Conservation (phyloP, 371 early-diverging fungal genomes). For the Enterospora canceri region DNA sequence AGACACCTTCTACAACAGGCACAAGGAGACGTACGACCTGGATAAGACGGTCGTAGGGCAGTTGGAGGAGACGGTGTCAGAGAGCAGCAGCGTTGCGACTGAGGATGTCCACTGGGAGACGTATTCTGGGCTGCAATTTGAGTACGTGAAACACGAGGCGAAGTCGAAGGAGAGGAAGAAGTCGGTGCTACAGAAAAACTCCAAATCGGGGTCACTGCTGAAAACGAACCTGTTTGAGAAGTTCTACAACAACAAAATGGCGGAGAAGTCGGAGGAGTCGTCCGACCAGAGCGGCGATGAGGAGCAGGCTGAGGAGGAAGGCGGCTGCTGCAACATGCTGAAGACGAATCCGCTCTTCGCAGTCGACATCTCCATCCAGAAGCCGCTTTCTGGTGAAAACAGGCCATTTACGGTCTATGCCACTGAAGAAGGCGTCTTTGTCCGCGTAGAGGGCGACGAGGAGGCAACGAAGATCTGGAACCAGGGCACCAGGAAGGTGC, state of each 20-base stretch:
- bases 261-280: neutral
- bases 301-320: neutral
- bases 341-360: too few relatives aligned
- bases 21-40: too few relatives aligned
- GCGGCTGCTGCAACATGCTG: neutral
- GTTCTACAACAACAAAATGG: neutral
- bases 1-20: neutral
- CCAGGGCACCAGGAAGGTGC: slow-evolving; percentile 24
- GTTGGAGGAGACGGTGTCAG: neutral
- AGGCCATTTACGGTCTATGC: slow-evolving; percentile 13
- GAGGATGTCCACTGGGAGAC: neutral
- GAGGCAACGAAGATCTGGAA: slow-evolving; percentile 20
- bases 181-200: neutral
- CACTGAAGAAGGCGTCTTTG: slow-evolving; percentile 36
- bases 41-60: neutral
- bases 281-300: neutral
- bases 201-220: too few relatives aligned
- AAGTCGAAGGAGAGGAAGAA: neutral
- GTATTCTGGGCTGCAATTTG: neutral
- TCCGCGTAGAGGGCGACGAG: neutral
- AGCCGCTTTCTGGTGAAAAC: neutral
- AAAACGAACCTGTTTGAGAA: neutral
- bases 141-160: neutral
- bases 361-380: neutral
- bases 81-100: neutral